These are phyloP conservation scores for Sphagnum magellanicum DNA, from an alignment of 228 moss, liverwort and hornwort species.

Conservation along the genomic window DNA sequence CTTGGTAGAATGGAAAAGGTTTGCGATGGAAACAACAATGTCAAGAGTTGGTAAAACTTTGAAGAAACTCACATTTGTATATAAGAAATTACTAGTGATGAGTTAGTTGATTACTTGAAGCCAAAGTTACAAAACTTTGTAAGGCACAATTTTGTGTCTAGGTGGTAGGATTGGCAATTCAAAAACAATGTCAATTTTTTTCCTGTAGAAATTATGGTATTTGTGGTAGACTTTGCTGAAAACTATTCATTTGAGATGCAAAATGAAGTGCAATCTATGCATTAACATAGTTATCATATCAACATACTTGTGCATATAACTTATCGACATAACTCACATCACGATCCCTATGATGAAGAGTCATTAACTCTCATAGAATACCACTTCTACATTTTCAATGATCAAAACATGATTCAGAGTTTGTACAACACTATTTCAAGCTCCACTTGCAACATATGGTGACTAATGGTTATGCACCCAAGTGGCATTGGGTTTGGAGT, in stretches of 20 bases:
- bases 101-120: background rate
- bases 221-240: background rate
- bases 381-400: background rate
- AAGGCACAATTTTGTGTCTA: background rate
- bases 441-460: background rate
- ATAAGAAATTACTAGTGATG: background rate
- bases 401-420: slow-evolving; percentile 1
- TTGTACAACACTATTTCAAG: slow-evolving; percentile 3
- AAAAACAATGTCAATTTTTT: background rate
- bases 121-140: background rate
- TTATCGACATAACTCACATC: background rate
- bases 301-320: background rate
- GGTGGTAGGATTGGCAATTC: slow-evolving; percentile 3
- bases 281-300: slow-evolving; percentile 4
- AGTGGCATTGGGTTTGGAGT: slow-evolving; percentile 2
- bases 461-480: background rate
- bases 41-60: too few species aligned
- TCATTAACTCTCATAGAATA: background rate
- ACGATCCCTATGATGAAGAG: background rate
- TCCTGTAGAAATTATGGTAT: slow-evolving; percentile 1
- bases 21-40: too few species aligned
- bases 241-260: slow-evolving; percentile 2
- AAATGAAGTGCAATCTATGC: background rate
- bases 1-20: too few species aligned
- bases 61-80: background rate